Base-by-base conservation (phyloP, 768 basidiomycete species). In the Lentinula boryana region DNA sequence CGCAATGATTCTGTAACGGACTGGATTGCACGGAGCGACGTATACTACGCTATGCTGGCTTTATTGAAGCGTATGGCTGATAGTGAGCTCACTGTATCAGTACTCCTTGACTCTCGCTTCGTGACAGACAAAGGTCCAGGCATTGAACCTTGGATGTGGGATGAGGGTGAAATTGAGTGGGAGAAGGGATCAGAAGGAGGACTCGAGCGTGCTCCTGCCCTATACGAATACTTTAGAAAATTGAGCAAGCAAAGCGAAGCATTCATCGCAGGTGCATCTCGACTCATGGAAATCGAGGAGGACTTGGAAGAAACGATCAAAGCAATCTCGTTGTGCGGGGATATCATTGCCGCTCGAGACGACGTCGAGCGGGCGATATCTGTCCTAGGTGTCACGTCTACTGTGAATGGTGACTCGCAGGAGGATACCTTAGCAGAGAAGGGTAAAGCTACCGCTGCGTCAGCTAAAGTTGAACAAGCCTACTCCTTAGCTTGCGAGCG, bases 1-100 rank as follows among this genome's bases (percentile, higher is more conserved):
- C 73, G 83, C 13, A 85, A 85, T 65, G 84, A 84, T 67, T 80
- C 80, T 0, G 76, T 84, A 5, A 77, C 72, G 2, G 83, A 84
- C 63, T 84, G 83, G 83, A 76, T 74, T 32, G 65, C 74, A 0
- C 76, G 82, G 16, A 75, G 72, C 57, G 73, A 77, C 27, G 71
- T 76, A 15, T 84, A 84, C 65, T 70, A 81, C 53, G 76, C 78
- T 3, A 79, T 81, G 78, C 68, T 84, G 9, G 71, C 68, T 15
- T 69, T 84, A 12, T 67, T 84, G 46, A 74, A 76, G 33, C 71
- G 77, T 15, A 74, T 85, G 72, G 78, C 76, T 3, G 82, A 82
- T 62, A 81, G 77, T 58, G 82, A 84, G 64, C 72, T 82, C 18
- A 81, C 78, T 1, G 72, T 84, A 33, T 72, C 72, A 56, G 71